Evolutionary conservation across 192 early-diverging fungal genomes (phyloP).

Genomic region (Backusella mclennaniae): DNA sequence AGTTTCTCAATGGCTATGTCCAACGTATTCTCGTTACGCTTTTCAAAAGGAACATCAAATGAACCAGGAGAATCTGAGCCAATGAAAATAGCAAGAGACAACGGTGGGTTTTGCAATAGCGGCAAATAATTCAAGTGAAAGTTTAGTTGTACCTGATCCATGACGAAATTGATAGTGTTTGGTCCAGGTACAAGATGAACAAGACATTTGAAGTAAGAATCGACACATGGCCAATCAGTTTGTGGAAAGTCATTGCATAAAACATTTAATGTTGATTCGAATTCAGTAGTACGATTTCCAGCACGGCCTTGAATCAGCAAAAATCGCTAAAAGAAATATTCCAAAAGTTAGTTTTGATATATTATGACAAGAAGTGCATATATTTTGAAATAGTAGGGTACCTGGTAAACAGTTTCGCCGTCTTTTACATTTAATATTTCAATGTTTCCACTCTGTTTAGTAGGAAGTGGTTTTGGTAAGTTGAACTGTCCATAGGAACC

Average conservation of each 20-base stretch:
- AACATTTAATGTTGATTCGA: constrained; percentile 31
- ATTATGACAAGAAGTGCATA: not conserved
- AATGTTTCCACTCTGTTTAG: not conserved
- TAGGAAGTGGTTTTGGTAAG: not conserved
- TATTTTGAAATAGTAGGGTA: not conserved
- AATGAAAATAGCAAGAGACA: constrained; percentile 56
- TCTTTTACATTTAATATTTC: constrained; percentile 19
- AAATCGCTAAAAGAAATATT: constrained; percentile 7
- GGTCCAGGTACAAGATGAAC: constrained; percentile 56
- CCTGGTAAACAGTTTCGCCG: constrained; percentile 23
- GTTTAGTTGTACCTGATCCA: constrained; percentile 15
- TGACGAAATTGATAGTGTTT: constrained; percentile 53
- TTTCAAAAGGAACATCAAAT: constrained; percentile 62
- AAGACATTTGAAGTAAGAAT: constrained; percentile 59
- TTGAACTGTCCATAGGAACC: not conserved
- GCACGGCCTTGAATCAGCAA: constrained; percentile 36
- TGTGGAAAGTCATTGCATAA: constrained; percentile 44
- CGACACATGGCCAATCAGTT: constrained; percentile 47
- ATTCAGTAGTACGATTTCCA: constrained; percentile 11
- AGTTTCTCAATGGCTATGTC: constrained; percentile 54
- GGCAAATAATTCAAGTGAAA: constrained; percentile 51
- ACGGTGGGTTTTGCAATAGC: constrained; percentile 52
- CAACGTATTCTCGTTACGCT: constrained; percentile 44
- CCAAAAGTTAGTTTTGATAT: not conserved
- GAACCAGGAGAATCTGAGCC: constrained; percentile 54